Percentiles rank a stretch among this genome's conserved stretches.
These are phyloP conservation scores for Russula brevipes DNA, from an alignment of 768 basidiomycete genomes.

Conservation along the genomic window DNA sequence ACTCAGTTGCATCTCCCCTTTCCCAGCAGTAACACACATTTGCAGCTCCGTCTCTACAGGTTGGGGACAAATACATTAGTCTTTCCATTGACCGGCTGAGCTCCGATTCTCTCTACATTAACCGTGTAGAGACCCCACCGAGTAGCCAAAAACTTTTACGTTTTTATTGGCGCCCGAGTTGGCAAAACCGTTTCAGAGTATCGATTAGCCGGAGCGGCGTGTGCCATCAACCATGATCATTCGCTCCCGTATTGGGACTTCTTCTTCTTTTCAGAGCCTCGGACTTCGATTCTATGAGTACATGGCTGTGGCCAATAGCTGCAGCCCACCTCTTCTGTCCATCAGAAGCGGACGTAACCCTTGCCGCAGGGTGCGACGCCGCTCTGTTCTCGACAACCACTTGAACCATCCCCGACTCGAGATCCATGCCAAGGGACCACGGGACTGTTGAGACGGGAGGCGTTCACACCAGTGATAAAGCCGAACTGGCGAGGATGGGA, in stretches of 20 bases:
- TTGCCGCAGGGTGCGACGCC: not conserved
- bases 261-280: not conserved
- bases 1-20: too few relatives aligned
- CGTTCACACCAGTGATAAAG: constrained; percentile 43
- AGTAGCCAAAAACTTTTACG: too few relatives aligned
- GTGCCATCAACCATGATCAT: too few relatives aligned
- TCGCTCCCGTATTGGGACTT: not conserved
- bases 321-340: not conserved
- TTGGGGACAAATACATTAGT: too few relatives aligned
- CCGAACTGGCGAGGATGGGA: constrained; percentile 61
- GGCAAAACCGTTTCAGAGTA: too few relatives aligned
- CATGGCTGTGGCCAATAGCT: not conserved
- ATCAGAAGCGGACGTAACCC: not conserved
- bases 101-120: too few relatives aligned
- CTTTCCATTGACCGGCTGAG: too few relatives aligned
- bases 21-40: too few relatives aligned
- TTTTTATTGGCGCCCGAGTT: too few relatives aligned
- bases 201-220: too few relatives aligned
- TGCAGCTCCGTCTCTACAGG: too few relatives aligned
- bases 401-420: not conserved
- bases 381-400: not conserved
- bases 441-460: not conserved
- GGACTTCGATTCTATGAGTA: not conserved
- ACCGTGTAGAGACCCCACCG: too few relatives aligned
- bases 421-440: not conserved